Base-by-base conservation (phyloP, 306 rosid species). In the Corylus heterophylla region DNA sequence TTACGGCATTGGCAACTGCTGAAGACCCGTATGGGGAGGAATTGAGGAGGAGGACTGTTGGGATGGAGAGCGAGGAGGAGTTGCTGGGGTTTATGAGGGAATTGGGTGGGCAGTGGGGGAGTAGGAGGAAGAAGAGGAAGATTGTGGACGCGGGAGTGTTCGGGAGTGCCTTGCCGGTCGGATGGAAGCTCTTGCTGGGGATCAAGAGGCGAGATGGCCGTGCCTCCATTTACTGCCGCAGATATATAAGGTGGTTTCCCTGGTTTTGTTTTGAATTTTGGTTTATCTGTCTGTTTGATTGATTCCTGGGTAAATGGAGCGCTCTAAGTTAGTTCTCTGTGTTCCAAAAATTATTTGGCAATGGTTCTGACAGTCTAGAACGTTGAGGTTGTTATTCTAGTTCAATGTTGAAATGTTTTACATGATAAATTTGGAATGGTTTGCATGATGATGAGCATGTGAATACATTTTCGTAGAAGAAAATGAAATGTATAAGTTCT, bases 181-280 rank as follows among this genome's bases (percentile, higher is more conserved):
- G 90, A 22, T 93, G 98, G 98, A 93, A 89, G 88, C 93, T 93
- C 68, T 78, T 93, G n/a, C 85, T 91, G 3, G 93, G 89, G 29
- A 86, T 93, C 85, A 91, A 88, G 81, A 88, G 98, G 61, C 89
- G 92, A 69, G 98, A 93, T 20, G 92, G 97, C 27, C 94, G 84
- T 13, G 98, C 98, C 14, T 91, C 93, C 93, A 86, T 93, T 73
- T 93, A 93, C 83, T 93, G 97, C 84, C 90, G 97, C 67, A 78
- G 98, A 86, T 91, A 88, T 86, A 76, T 93, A 27, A 93, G 98
- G 98, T 93, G 42, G 20, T 70, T 51, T 69, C 31, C 54, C 66
- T 70, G 2, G 44, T 79, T 52, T 1, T 80, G 20, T 68, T 76
- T 71, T 22, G 31, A 59, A 11, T n/a, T 63, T 63, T 37, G 20